phyloP scores from a whole-genome alignment of 495 filamentous ascomycete species.

The Cercophora newfieldiana region DNA sequence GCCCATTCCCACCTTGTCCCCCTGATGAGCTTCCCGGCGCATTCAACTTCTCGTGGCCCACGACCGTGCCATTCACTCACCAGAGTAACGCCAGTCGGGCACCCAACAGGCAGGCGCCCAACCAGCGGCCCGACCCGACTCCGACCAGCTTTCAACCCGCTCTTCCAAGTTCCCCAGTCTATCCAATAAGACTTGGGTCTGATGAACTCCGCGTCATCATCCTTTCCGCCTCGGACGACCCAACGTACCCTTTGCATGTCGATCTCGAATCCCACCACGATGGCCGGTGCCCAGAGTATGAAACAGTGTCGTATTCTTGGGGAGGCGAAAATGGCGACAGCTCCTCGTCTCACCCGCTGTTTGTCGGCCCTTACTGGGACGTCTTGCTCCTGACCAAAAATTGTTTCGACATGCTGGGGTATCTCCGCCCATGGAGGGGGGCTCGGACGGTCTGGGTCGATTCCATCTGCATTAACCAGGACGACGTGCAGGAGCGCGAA shows the following conservation, averaged over 20 bases:
- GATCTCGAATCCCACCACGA: slow-evolving; percentile 24
- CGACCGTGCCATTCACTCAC: not conserved
- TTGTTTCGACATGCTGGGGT: slow-evolving; percentile 32
- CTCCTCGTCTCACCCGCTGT: slow-evolving; percentile 24
- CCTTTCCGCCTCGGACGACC: not conserved
- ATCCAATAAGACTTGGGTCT: not conserved
- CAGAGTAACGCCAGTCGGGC: not conserved
- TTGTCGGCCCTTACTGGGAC: slow-evolving; percentile 32
- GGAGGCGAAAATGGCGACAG: slow-evolving; percentile 30
- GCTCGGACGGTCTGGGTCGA: slow-evolving; percentile 23
- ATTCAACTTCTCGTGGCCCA: slow-evolving; percentile 1
- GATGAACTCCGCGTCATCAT: slow-evolving; percentile 1
- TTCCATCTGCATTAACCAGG: slow-evolving; percentile 26
- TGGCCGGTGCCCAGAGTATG: slow-evolving; percentile 33
- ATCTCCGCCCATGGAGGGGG: slow-evolving; percentile 22
- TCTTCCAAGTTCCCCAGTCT: too few relatives aligned
- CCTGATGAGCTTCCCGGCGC: not conserved
- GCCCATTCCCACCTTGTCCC: slow-evolving; percentile 4
- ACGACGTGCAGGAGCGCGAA: slow-evolving; percentile 20
- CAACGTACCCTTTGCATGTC: slow-evolving; percentile 22
- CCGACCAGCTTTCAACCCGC: not conserved
- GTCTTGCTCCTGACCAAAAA: slow-evolving; percentile 34
- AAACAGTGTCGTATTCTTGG: slow-evolving; percentile 33
- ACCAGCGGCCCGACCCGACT: too few relatives aligned
- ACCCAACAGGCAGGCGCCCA: too few relatives aligned